phyloP scores from a whole-genome alignment of 2,329 filamentous ascomycete genomes.

The Phialemoniopsis sp. region DNA sequence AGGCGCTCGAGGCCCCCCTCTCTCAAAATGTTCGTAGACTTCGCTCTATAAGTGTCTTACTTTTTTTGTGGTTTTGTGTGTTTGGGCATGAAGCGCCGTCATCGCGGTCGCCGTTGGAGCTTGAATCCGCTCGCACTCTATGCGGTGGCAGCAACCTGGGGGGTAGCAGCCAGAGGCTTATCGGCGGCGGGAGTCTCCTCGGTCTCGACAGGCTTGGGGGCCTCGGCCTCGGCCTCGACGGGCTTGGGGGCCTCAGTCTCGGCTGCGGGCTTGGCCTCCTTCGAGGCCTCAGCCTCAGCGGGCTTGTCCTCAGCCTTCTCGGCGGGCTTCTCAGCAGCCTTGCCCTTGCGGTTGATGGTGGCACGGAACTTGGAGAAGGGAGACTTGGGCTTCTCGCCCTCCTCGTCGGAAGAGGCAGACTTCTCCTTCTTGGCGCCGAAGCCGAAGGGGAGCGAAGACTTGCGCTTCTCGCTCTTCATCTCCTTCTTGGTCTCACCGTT shows the following conservation, averaged over 20 bases:
- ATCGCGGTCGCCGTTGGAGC: slow-evolving; percentile 9
- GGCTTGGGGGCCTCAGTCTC: slow-evolving; percentile 25
- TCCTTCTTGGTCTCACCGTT: slow-evolving; percentile 57
- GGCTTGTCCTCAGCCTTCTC: slow-evolving; percentile 39
- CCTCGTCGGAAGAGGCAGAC: slow-evolving; percentile 50
- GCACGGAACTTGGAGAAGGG: slow-evolving; percentile 59
- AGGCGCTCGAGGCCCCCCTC: slow-evolving; percentile 2
- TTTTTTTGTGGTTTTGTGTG: slow-evolving; percentile 11
- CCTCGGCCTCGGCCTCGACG: slow-evolving; percentile 18
- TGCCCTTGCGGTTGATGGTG: slow-evolving; percentile 45
- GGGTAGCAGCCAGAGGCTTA: slow-evolving; percentile 35
- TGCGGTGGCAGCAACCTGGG: slow-evolving; percentile 47
- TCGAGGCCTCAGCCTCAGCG: slow-evolving; percentile 23
- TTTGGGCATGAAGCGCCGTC: slow-evolving; percentile 6
- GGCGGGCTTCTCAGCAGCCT: slow-evolving; percentile 30
- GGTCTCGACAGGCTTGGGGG: slow-evolving; percentile 15
- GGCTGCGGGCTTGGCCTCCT: slow-evolving; percentile 21
- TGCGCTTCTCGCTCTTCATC: slow-evolving; percentile 73
- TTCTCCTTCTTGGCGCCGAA: slow-evolving; percentile 72
- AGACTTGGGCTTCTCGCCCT: slow-evolving; percentile 54
- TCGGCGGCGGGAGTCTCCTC: slow-evolving; percentile 22
- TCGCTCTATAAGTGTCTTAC: slow-evolving; percentile 16
- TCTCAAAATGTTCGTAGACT: slow-evolving; percentile 15
- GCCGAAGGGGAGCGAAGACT: slow-evolving; percentile 71
- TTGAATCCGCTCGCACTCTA: slow-evolving; percentile 25